Evolutionary conservation across 345 rosid genomes (phyloP), one percentile per base, ranked within the genome.

Genomic region (Salix udensis): DNA sequence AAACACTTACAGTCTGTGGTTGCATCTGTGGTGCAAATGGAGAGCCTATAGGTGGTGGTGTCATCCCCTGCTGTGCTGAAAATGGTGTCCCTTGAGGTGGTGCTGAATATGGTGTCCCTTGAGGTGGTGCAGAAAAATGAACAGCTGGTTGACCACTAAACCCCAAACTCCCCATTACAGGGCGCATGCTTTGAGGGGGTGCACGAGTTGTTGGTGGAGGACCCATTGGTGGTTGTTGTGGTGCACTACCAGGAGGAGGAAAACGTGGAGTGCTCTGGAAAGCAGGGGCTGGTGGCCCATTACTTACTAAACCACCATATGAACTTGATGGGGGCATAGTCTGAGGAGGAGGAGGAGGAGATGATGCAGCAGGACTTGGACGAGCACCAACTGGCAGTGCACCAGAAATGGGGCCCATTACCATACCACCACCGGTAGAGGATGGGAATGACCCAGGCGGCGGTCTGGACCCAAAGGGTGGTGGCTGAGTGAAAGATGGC

Each of bases 1-100:
- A 26, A 23, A 10, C 36, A 77, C 84, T 74, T 75, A 91, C 90
- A 83, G 85, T 84, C 73, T 77, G 88, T 24, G 83, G 68, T 73
- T 86, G 89, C 85, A 83, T 79, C 75, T 88, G 96, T 80, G 87
- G 84, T 68, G 90, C 93, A 83, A 86, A 95, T 71, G 97, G 90
- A 72, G 85, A 82, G 82, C 80, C 86, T 37, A 86, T 40, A 18
- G 90, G 84, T 15, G 87, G 87, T 12, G 83, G 82, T 46, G 82
- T 79, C 52, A 82, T 86, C 78, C 83, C 89, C 73, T 90, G 84
- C 70, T 86, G 79, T 37, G 79, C 85, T 15, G 88, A 84, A 78
- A 86, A 90, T 21, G 81, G 65, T 2, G 82, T 79, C 34, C 84
- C 87, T 77, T 82, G 90, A 74, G 90, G 84, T 68, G 86, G 78